A percentile compares a stretch with the other conserved stretches of the same genome.
These are phyloP conservation scores for Leptographium flavum DNA, from an alignment of 2,329 filamentous ascomycete species.

Conservation along the genomic window DNA sequence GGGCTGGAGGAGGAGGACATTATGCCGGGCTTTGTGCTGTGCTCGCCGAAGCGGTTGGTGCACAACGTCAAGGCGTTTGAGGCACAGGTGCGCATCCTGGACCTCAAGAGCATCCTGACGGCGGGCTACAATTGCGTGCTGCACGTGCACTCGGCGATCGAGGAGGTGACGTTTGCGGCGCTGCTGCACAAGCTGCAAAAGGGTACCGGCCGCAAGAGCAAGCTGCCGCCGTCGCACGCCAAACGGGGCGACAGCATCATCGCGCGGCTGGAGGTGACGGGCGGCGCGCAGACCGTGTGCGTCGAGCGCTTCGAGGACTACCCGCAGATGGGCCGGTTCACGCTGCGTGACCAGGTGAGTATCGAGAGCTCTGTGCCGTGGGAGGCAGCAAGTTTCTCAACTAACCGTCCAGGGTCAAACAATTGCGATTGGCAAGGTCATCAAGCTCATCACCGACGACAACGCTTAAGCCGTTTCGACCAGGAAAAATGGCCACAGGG, in stretches of 20 bases:
- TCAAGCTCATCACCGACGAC: constrained; percentile 50
- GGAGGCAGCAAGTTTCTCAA: background rate
- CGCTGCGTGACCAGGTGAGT: constrained; percentile 69
- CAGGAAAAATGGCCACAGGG: no score
- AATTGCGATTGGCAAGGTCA: constrained; percentile 98
- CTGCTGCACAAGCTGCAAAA: constrained; percentile 92
- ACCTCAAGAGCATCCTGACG: constrained; percentile 84
- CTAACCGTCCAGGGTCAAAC: constrained; percentile 67
- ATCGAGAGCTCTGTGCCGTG: no score
- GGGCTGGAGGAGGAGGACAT: constrained; percentile 98
- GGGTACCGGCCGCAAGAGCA: constrained; percentile 85
- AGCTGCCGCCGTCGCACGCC: constrained; percentile 82
- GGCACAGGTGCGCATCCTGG: constrained; percentile 89
- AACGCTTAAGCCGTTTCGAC: no score
- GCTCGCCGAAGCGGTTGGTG: constrained; percentile 84
- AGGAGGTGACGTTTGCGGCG: constrained; percentile 84
- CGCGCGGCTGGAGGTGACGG: constrained; percentile 75
- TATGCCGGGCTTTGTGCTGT: constrained; percentile 86
- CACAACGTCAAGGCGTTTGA: constrained; percentile 85
- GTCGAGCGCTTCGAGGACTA: constrained; percentile 94
- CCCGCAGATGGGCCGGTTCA: constrained; percentile 83
- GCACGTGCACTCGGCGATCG: constrained; percentile 92
- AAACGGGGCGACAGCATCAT: constrained; percentile 75
- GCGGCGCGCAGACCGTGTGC: constrained; percentile 75
- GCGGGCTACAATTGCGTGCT: constrained; percentile 97